Conservation (phyloP, 2,329 filamentous ascomycete genomes). For the Fusarium xyrophilum region DNA sequence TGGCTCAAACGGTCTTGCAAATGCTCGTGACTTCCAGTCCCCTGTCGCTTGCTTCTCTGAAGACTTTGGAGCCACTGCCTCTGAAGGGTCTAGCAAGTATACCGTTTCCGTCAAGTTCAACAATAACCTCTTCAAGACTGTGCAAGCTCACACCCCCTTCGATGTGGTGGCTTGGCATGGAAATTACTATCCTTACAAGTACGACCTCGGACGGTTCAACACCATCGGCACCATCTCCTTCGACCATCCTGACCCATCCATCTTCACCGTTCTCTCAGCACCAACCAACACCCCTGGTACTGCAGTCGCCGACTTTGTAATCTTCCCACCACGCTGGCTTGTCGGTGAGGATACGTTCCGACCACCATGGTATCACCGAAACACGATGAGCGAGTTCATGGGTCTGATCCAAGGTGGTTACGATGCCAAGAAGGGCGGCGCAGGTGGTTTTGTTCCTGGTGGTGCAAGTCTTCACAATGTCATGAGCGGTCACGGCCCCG, state of each 20-base stretch:
- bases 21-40: conserved; percentile 76
- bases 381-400: conserved; percentile 72
- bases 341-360: conserved; percentile 74
- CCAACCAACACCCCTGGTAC: conserved; percentile 67
- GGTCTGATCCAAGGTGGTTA: conserved; percentile 65
- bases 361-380: conserved; percentile 75
- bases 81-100: conserved; percentile 49
- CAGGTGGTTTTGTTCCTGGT: conserved; percentile 63
- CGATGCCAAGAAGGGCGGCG: conserved; percentile 65
- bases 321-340: conserved; percentile 76
- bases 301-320: conserved; percentile 73
- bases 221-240: conserved; percentile 75
- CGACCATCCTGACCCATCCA: conserved; percentile 80
- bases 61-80: conserved; percentile 55
- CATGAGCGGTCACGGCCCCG: conserved; percentile 72
- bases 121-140: conserved; percentile 69
- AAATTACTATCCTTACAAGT: conserved; percentile 82
- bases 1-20: conserved; percentile 77
- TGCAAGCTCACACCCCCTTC: conserved; percentile 75
- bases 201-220: conserved; percentile 79
- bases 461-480: conserved; percentile 72
- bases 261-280: conserved; percentile 75
- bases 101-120: conserved; percentile 70
- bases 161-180: conserved; percentile 84
- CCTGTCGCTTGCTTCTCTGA: conserved; percentile 74